Conservation (phyloP, 225 moss, liverwort and hornwort species). For the Ulota crispa region DNA sequence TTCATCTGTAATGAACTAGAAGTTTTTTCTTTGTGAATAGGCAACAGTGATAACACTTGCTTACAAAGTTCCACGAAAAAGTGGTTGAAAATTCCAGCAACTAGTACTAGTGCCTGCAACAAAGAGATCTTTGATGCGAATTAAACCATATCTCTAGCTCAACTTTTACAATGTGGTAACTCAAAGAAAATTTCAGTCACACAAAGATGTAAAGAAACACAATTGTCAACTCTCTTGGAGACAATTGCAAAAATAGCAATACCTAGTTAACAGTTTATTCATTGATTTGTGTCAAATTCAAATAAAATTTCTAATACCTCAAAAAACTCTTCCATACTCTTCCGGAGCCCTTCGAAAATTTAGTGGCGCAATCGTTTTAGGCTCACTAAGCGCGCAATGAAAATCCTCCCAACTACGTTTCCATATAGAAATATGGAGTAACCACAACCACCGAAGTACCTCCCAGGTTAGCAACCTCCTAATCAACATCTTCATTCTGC, state of each 20-base stretch:
- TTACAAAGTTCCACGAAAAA: background rate
- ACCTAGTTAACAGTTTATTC: constrained; percentile 1
- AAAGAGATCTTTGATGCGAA: background rate
- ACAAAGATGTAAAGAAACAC: background rate
- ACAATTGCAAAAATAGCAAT: constrained; percentile 17
- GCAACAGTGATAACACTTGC: background rate
- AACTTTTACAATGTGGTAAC: background rate
- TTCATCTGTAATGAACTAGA: background rate
- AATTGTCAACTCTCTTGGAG: background rate
- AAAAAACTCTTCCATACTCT: constrained; percentile 3
- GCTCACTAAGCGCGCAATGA: constrained; percentile 7
- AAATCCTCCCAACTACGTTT: background rate
- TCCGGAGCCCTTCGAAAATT: background rate
- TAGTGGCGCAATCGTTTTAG: background rate
- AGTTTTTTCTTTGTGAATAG: background rate
- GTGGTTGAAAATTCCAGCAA: background rate
- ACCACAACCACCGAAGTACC: constrained; percentile 12
- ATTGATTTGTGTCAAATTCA: background rate
- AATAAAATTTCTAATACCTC: constrained; percentile 20
- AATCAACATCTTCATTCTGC: constrained; percentile 79
- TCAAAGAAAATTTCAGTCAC: background rate
- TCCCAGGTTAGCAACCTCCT: constrained; percentile 12
- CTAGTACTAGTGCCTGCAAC: background rate
- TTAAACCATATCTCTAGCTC: background rate
- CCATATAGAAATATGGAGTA: constrained; percentile 11